Evolutionary conservation across 441 rosid species (phyloP), one percentile per base, ranked within the genome.

Genomic region (Croton setiger): DNA sequence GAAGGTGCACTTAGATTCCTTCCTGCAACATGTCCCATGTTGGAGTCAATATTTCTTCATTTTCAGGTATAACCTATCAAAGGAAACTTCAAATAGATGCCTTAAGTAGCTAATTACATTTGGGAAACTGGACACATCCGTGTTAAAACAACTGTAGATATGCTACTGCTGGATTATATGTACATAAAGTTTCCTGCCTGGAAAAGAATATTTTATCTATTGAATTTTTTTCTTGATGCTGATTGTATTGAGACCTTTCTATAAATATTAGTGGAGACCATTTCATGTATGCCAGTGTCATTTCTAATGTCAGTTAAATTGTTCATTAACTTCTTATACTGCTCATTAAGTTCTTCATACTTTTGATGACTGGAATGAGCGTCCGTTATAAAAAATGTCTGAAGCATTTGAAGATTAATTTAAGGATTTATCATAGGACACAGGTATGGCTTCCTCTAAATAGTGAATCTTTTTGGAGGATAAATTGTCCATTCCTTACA

Each of bases 21-120:
- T 52, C 76, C 94, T 53, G 78, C 69, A 13, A 63, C 67, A 35
- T 89, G 94, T 80, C 91, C 94, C 66, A 67, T 84, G 83, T 79
- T 92, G 71, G 87, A 89, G 77, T 82, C 86, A 33, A 13, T 88
- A 39, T 66, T 72, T 74, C 88, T 92, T 75, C 74, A 64, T 81
- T 92, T 92, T 80, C 96, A 89, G 98, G 98, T 89, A 85, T 47
- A 55, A 66, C 56, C 68, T 56, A 20, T 62, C 37, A 52, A 18
- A 43, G 7, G 36, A 14, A n/a, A 7, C 20, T 35, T 17, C 17
- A n/a, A 43, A 48, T 37, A 8, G 20, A 17, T 44, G 7, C 8
- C 31, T 69, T 33, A 51, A 33, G 36, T 71, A 56, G 64, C 23
- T 1, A 31, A 21, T 53, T 56, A 18, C 9, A 35, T 7, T 59